Evolutionary conservation across 805 yeast genomes (phyloP), one percentile per base, ranked within the genome.

Genomic region (Kodamaea hsintzibuensis): DNA sequence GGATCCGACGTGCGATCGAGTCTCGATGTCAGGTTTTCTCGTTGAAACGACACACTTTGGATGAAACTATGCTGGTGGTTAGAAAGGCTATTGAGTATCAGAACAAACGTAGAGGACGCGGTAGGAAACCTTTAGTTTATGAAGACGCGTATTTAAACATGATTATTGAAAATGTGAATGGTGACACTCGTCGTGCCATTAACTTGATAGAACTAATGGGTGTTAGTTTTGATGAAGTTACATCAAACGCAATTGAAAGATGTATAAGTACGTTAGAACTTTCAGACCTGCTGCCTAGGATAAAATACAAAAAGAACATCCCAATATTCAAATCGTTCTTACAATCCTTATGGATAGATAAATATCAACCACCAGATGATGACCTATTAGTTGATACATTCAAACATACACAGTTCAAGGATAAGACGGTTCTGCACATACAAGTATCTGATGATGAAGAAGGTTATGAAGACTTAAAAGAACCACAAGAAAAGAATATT

Each of bases 21-120:
- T 89, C 97, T 5, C 73, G 99, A 54, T 89, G 97, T 63, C 86
- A 91, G 54, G 83, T 91, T 0, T 88, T 91, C 65, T 85, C 85
- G 5, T 73, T 95, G 56, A 75, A 81, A 46, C 79, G 81, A 54
- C 74, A 91, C 30, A 64, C 68, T 0, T 56, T 61, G 1, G 69
- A 68, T 1, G 91, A 91, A 46, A 66, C 88, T 18, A 65, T 64
- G 17, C 66, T 66, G 12, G 82, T 92, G 3, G 65, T 90, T 1
- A 66, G 72, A 0, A 76, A 84, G 48, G 96, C 93, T 0, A 65
- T 87, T 7, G 70, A 80, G 5, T 59, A 51, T 33, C 75, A 71
- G 52, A 73, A 72, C 53, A 62, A 63, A 2, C 58, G 67, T 33
- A 60, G 72, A 18, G 60, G 62, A 42, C 35, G 35, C 35, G 17